Base-by-base conservation (phyloP, 495 filamentous ascomycete genomes). In the Podospora comata region DNA sequence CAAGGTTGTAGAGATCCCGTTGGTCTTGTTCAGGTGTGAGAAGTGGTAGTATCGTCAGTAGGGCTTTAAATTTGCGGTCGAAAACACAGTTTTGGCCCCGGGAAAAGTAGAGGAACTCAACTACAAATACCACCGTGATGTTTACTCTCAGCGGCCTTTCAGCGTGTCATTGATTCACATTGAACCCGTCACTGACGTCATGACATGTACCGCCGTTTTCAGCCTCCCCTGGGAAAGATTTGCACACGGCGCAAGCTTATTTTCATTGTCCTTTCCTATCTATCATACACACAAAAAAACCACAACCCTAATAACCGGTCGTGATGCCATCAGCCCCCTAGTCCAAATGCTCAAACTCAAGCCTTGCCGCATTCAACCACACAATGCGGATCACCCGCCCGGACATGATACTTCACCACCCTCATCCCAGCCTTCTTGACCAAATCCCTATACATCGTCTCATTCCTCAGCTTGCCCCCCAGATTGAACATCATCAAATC, bases 401-500 rank as follows among this genome's bases (percentile, higher is more conserved):
- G 65, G 0, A 67, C 53, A 54, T 74, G 62, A 26, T 70, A 77
- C 5, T 64, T 64, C 27, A 70, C 70, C 44, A 75, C 60, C 61
- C 28, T 70, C 57, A 78, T 20, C 4, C 76, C 76, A 0, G 76
- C 74, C 7, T 48, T 44, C 2, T 26, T 15, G 0, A 65, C 70
- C 30, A 77, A n/a, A 7, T 72, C 65, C 6, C 57, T 53, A 32
- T 67, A 72, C 55, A 61, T 71, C 56, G 64, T 71, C 60, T 72
- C 60, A 11, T 77, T 74, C 23, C 76, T 63, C 39, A 78, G 19
- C 69, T 77, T 78, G 3, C 76, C 75, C 2, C 76, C 76, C 7
- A 78, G 26, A 13, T 73, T 77, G 27, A 77, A 27, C 76, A 78
- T 78, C 26, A 74, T 67, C 44, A 74, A 20, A n/a, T 78, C 76